Evolutionary conservation across 2,329 filamentous ascomycete genomes (phyloP), one percentile per base, ranked within the genome.

Genomic region (Aspergillus quadrilineatus): DNA sequence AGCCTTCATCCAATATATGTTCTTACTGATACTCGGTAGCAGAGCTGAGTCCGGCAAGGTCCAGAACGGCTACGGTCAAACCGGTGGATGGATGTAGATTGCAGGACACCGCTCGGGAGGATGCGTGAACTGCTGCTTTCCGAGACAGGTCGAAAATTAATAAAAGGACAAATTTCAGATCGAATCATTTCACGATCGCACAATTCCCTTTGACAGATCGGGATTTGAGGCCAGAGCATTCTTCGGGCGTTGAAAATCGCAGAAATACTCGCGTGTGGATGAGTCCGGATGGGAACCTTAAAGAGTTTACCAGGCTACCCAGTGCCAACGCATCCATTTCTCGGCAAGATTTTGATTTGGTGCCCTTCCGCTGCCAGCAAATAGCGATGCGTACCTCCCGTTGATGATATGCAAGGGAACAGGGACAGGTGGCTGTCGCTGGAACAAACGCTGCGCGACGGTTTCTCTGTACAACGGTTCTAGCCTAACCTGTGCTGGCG

Each of bases 401-500:
- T 34, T 43, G 45, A n/a, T 32, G 29, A 47, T 15, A 56, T 51
- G 44, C 46, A 53, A 53, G 50, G 55, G 48, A 12, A 49, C 43
- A 36, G 46, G 54, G 39, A 47, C 29, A 55, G 50, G 37, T 22
- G 22, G 22, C 22, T 22, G 22, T 22, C 22, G 22, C 22, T 22
- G 22, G 22, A 22, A 22, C 36, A 49, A 50, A 44, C 45, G n/a
- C 50, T 54, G 59, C 44, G 49, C 30, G 26, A 55, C 52, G n/a
- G 45, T 49, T 49, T 46, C 29, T 47, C 17, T 45, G 55, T 57
- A 45, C 30, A 50, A 57, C 55, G 45, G 22, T 53, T 53, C 45
- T 51, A 36, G 14, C 41, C 41, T 34, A 14, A 46, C 39, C 45
- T 29, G 29, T 42, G 29, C 42, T 30, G 39, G 22, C 39, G 5